A percentile compares a stretch with the other conserved stretches of the same genome.
These are phyloP conservation scores for Mesotaenium endlicherianum DNA, from an alignment of 139 green algal species.

Conservation along the genomic window DNA sequence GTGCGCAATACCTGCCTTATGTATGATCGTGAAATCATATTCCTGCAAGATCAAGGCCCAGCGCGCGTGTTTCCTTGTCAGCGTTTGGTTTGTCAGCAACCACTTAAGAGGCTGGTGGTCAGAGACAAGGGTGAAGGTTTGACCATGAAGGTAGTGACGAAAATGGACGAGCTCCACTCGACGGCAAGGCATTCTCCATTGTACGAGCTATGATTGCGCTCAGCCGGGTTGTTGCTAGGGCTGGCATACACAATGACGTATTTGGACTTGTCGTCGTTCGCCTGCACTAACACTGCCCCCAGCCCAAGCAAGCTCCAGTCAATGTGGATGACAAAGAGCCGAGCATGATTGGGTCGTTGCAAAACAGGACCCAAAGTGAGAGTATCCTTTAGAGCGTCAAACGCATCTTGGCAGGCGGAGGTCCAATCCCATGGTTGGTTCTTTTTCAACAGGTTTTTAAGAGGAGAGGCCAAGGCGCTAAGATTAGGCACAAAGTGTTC, in stretches of 20 bases:
- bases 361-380: background rate
- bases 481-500: too few species aligned
- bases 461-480: background rate
- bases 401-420: background rate
- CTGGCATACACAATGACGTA: too few species aligned
- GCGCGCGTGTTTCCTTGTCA: too few species aligned
- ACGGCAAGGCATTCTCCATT: too few species aligned
- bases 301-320: background rate
- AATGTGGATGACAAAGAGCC: background rate
- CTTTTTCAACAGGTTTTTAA: background rate
- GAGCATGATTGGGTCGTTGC: background rate
- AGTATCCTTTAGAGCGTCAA: background rate
- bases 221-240: too few species aligned
- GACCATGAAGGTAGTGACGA: background rate
- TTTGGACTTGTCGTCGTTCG: background rate
- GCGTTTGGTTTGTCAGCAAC: too few species aligned
- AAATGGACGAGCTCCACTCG: too few species aligned
- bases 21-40: too few species aligned
- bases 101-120: conserved; percentile 4
- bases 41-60: too few species aligned
- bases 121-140: background rate
- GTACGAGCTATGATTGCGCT: too few species aligned
- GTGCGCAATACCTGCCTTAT: too few species aligned
- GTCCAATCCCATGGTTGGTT: background rate
- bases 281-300: background rate